A percentile compares a stretch with the other conserved stretches of the same genome.
These are phyloP conservation scores for Panicum virgatum DNA, from an alignment of 202 grass and related monocot genomes.

Conservation along the genomic window DNA sequence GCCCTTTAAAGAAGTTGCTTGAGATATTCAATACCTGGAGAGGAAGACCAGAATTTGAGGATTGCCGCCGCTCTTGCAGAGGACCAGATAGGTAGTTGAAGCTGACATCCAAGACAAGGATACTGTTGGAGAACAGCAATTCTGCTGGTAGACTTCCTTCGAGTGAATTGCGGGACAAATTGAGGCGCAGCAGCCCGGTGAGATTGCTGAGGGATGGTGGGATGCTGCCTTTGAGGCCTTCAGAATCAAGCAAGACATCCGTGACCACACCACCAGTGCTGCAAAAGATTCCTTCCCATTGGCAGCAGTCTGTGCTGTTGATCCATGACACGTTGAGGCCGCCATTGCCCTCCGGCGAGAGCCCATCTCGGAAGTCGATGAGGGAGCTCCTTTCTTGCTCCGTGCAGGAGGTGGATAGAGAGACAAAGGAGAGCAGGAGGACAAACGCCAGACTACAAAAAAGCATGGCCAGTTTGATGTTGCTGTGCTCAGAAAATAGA, in stretches of 20 bases:
- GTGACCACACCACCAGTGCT: constrained; percentile 20
- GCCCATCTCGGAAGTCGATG: constrained; percentile 44
- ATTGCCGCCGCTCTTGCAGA: constrained; percentile 34
- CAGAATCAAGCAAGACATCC: constrained; percentile 40
- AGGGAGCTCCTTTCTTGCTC: constrained; percentile 57
- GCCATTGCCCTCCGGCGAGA: neutral
- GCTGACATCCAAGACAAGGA: constrained; percentile 64
- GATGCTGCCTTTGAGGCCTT: constrained; percentile 51
- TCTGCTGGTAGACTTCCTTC: constrained; percentile 32
- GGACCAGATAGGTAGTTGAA: constrained; percentile 50
- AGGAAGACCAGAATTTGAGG: neutral
- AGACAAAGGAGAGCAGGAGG: constrained; percentile 34
- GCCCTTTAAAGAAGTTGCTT: constrained; percentile 58
- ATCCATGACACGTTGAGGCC: constrained; percentile 46
- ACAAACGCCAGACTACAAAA: neutral
- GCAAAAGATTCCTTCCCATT: constrained; percentile 63
- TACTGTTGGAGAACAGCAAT: constrained; percentile 45
- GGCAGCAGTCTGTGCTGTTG: constrained; percentile 55
- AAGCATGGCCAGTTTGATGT: neutral
- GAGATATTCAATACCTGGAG: constrained; percentile 72
- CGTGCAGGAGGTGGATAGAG: constrained; percentile 37
- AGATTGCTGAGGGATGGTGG: constrained; percentile 50
- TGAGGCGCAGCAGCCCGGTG: constrained; percentile 38
- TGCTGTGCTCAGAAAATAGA: too few species aligned
- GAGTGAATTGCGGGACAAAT: constrained; percentile 59